These are phyloP conservation scores for Suillus placidus DNA, from an alignment of 768 basidiomycete species.

Conservation along the genomic window DNA sequence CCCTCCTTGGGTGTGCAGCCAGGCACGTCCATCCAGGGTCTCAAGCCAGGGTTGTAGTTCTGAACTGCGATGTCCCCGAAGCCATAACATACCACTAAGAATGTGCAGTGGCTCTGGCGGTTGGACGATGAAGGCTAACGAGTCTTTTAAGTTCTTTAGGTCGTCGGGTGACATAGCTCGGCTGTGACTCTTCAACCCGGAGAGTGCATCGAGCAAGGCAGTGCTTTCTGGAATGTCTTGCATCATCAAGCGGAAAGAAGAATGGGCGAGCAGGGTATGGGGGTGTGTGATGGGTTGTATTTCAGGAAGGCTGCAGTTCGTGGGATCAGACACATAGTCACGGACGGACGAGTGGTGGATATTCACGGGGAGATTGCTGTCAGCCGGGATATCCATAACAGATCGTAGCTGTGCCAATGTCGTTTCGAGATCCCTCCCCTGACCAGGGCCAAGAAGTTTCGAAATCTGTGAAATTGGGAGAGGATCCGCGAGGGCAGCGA, in stretches of 20 bases:
- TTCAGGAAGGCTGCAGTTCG: not conserved
- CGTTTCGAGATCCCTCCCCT: not conserved
- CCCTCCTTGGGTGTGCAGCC: not conserved
- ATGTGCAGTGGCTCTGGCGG: not conserved
- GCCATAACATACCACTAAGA: not conserved
- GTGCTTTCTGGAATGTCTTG: not conserved
- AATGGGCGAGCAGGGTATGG: not conserved
- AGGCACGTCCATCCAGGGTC: not conserved
- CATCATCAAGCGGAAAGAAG: not conserved
- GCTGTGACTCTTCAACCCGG: not conserved
- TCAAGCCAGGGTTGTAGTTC: not conserved
- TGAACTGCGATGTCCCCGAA: not conserved
- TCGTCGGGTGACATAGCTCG: not conserved
- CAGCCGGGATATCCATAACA: not conserved
- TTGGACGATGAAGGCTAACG: not conserved
- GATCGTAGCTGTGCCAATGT: not conserved
- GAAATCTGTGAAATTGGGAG: not conserved
- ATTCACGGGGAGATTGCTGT: not conserved
- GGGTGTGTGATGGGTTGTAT: not conserved
- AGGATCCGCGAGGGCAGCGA: not conserved
- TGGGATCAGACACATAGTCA: not conserved
- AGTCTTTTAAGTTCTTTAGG: not conserved
- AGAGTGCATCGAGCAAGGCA: not conserved
- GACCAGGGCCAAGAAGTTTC: slow-evolving; percentile 2
- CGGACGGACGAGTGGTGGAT: not conserved